These are phyloP conservation scores for Raphanus sativus DNA, from an alignment of 345 rosid species.

Conservation along the genomic window DNA sequence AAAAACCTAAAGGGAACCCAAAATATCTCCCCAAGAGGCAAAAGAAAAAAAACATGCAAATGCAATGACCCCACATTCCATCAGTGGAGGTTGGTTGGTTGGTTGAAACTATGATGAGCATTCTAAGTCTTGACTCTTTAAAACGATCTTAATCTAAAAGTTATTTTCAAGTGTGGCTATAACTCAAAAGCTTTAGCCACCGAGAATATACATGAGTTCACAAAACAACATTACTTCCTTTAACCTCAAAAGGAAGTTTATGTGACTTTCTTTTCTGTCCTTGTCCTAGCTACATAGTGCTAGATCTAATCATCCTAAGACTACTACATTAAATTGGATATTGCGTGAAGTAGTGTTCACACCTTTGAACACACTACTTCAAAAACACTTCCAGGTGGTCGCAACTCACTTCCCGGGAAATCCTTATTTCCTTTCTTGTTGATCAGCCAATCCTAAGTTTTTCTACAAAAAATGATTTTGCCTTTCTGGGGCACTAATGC, in stretches of 20 bases:
- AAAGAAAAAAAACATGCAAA: slow-evolving; percentile 38
- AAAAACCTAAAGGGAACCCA: slow-evolving; percentile 79
- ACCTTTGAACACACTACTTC: slow-evolving; percentile 40
- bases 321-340: slow-evolving; percentile 49
- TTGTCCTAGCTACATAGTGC: slow-evolving; percentile 53
- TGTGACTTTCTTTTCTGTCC: slow-evolving; percentile 25
- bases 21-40: slow-evolving; percentile 84
- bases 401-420: slow-evolving; percentile 51
- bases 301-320: slow-evolving; percentile 61
- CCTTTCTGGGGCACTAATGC: slow-evolving; percentile 38
- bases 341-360: slow-evolving; percentile 45
- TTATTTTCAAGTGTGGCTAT: slow-evolving; percentile 49
- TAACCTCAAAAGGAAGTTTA: slow-evolving; percentile 48
- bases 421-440: slow-evolving; percentile 43
- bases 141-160: slow-evolving; percentile 44
- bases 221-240: slow-evolving; percentile 40
- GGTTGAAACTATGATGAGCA: slow-evolving; percentile 43
- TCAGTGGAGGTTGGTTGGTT: slow-evolving; percentile 58
- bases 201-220: slow-evolving; percentile 48
- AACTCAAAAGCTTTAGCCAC: slow-evolving; percentile 68
- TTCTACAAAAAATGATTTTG: slow-evolving; percentile 40
- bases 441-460: slow-evolving; percentile 55
- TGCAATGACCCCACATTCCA: slow-evolving; percentile 69
- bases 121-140: slow-evolving; percentile 17
- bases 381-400: slow-evolving; percentile 39